Evolutionary conservation across 305 asterid genomes (phyloP).

Genomic region (Solanum hybrid): DNA sequence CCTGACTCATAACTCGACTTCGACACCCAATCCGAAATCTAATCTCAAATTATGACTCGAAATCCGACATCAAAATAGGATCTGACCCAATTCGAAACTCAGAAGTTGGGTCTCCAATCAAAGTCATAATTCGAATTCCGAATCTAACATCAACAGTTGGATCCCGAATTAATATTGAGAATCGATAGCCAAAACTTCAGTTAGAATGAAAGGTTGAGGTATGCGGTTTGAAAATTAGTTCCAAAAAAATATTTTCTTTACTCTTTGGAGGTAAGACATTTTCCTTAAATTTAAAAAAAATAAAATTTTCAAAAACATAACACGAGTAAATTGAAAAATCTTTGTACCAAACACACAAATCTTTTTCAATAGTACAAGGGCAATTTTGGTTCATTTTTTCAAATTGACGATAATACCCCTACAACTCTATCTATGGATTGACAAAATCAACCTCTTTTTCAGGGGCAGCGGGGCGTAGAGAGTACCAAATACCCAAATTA

Average conservation of each 20-base stretch:
- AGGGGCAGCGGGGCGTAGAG: background rate
- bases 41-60: background rate
- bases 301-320: background rate
- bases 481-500: background rate
- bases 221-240: background rate
- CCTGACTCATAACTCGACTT: background rate
- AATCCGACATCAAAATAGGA: background rate
- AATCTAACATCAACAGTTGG: background rate
- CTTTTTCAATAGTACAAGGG: background rate
- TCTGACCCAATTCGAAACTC: background rate
- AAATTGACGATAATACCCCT: background rate
- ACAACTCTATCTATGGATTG: background rate
- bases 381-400: background rate
- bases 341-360: background rate
- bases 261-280: background rate
- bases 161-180: background rate
- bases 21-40: background rate
- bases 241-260: background rate
- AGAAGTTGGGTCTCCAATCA: background rate
- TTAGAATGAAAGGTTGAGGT: background rate
- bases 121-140: fast-evolving
- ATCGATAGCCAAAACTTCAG: background rate
- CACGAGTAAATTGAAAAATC: background rate
- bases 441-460: background rate
- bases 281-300: background rate